These are phyloP conservation scores for Phytopythium helicoides DNA, from an alignment of 352 stramenopile species.

Conservation along the genomic window DNA sequence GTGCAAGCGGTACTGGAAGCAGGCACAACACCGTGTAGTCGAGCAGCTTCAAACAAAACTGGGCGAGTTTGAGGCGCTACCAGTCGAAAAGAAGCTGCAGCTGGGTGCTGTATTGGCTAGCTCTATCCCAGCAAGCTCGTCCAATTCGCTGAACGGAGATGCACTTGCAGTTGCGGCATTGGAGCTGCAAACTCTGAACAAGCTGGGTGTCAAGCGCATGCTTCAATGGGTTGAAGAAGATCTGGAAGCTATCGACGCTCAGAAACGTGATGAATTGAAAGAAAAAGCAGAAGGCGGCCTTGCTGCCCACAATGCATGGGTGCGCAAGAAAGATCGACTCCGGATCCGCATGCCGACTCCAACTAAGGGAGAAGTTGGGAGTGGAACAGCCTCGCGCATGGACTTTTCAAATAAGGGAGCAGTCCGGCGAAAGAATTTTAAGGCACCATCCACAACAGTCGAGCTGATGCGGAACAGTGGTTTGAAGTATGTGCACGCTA, in stretches of 20 bases:
- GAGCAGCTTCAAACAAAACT: slow-evolving; percentile 72
- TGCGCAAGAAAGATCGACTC: slow-evolving; percentile 76
- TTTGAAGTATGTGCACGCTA: slow-evolving; percentile 83
- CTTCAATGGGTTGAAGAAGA: slow-evolving; percentile 78
- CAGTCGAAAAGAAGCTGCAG: slow-evolving; percentile 16
- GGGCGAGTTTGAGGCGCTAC: slow-evolving; percentile 16
- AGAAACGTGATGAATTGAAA: slow-evolving; percentile 64
- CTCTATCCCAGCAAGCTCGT: slow-evolving; percentile 11
- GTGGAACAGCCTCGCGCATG: slow-evolving; percentile 47
- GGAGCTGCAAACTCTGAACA: slow-evolving; percentile 59
- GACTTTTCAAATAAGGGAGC: slow-evolving; percentile 72
- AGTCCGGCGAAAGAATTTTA: slow-evolving; percentile 51
- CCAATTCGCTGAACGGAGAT: slow-evolving; percentile 7
- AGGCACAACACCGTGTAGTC: slow-evolving; percentile 69
- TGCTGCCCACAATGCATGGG: slow-evolving; percentile 75
- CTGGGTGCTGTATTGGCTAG: slow-evolving; percentile 1
- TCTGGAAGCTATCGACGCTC: slow-evolving; percentile 57
- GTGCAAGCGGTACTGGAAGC: slow-evolving; percentile 74
- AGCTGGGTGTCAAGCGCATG: slow-evolving; percentile 67
- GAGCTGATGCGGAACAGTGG: slow-evolving; percentile 75
- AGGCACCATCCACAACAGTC: slow-evolving; percentile 64
- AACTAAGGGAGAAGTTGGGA: slow-evolving; percentile 12
- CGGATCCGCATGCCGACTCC: slow-evolving; percentile 61
- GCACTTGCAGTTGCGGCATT: slow-evolving; percentile 29
- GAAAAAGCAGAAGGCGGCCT: slow-evolving; percentile 71